phyloP scores from a whole-genome alignment of 441 rosid species.

The Theobroma grandiflorum region DNA sequence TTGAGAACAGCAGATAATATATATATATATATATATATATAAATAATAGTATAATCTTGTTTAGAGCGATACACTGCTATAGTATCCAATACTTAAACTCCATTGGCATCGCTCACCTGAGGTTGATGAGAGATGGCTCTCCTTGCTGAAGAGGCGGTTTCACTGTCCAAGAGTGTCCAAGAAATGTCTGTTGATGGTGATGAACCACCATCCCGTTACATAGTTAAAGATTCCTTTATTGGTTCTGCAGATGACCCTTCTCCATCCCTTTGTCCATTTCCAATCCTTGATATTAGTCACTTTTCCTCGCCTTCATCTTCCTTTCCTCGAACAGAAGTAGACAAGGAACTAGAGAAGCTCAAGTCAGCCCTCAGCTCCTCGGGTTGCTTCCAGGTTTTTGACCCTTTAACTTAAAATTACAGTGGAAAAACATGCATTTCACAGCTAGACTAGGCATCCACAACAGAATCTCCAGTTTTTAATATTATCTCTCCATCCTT shows the following conservation, averaged over 20 bases:
- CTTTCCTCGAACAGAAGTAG: neutral
- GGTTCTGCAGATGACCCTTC: constrained; percentile 40
- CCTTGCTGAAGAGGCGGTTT: neutral
- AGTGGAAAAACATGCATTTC: neutral
- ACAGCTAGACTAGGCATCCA: neutral
- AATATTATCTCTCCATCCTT: neutral
- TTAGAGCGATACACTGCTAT: neutral
- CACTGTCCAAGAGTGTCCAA: constrained; percentile 46
- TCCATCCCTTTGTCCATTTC: constrained; percentile 34
- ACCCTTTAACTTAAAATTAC: neutral
- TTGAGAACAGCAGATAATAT: neutral
- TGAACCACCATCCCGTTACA: constrained; percentile 26
- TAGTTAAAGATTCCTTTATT: constrained; percentile 25
- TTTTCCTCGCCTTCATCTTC: constrained; percentile 26
- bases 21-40: too few species aligned
- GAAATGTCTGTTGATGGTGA: constrained; percentile 41
- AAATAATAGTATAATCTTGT: neutral
- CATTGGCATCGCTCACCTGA: neutral
- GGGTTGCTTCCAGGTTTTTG: constrained; percentile 51
- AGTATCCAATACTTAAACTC: neutral
- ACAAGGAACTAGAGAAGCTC: constrained; percentile 38
- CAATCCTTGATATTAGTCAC: constrained; percentile 37
- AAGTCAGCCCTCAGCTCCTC: constrained; percentile 36
- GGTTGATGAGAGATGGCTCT: neutral
- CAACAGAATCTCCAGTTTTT: neutral